Base-by-base conservation (phyloP, 2,329 filamentous ascomycete species). In the Penicillium olsonii region DNA sequence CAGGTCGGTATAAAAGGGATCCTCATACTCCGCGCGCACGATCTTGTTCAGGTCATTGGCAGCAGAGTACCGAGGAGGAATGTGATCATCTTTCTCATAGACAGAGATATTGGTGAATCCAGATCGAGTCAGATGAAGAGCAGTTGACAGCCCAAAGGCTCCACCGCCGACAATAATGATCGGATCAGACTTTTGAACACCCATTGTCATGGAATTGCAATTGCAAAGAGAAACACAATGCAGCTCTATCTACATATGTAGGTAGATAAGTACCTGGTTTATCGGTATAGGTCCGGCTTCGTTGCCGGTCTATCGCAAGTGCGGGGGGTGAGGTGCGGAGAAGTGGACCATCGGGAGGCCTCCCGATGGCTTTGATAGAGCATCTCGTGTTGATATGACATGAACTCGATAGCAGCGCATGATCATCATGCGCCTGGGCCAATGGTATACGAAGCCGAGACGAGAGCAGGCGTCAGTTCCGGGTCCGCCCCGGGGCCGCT, bases 41-140 rank as follows among this genome's bases (percentile, higher is more conserved):
- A 84, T 84, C 64, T 85, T 85, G 62, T 84, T 85, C 20, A 84
- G 61, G 54, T 85, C 81, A 50, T 82, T 81, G 17, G 76, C 81
- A 0, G 81, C 83, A 0, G 82, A 83, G 58, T 66, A 75, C 4
- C 68, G 66, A 2, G 78, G 77, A 1, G 80, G 80, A 2, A 78
- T 73, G 9, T 69, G 65, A 9, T 67, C 62, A 33, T 71, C 71
- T 45, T 65, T 64, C 45, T 82, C 78, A 12, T 78, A 70, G 7
- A 81, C 73, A 4, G 76, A 76, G 40, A 81, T 71, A 47, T 78
- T 65, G 0, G 60, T 73, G 52, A 76, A 78, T 1, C 77, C 77
- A 0, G 69, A 62, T 6, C 67, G 60, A n/a, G 67, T 60, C 3
- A 81, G 69, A 42, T 78, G 76, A 17, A 75, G 63, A 8, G 76